Evolutionary conservation across 495 filamentous ascomycete species (phyloP).

Genomic region (Neurospora sp.): DNA sequence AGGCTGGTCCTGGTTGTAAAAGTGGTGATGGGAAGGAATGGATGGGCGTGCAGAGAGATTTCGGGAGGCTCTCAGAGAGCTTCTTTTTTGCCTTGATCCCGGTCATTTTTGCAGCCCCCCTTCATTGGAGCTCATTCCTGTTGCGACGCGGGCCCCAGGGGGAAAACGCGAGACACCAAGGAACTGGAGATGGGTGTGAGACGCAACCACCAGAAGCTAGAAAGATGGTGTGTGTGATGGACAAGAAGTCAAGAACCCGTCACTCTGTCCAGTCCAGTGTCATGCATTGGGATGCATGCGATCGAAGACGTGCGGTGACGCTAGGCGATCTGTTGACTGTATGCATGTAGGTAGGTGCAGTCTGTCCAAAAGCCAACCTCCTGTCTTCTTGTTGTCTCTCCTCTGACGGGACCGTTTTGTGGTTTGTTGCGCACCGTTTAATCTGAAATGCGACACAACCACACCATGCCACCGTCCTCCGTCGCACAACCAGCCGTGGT

Average conservation of each 20-base stretch:
- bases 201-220: background rate
- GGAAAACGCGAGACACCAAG: background rate
- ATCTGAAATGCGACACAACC: background rate
- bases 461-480: background rate
- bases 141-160: background rate
- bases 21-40: background rate
- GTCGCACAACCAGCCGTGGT: no score
- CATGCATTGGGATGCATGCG: background rate
- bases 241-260: background rate
- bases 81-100: background rate
- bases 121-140: background rate
- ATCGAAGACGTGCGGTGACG: background rate
- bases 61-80: background rate
- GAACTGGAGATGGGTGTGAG: background rate
- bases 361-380: background rate
- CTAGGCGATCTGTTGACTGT: background rate
- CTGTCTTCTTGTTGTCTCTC: background rate
- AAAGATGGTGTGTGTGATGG: background rate
- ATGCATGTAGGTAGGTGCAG: background rate
- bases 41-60: background rate
- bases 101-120: background rate
- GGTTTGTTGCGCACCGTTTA: background rate
- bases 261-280: background rate
- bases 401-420: background rate
- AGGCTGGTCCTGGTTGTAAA: background rate